A percentile compares a stretch with the other conserved stretches of the same genome.
These are phyloP conservation scores for Botrytis squamosa DNA, from an alignment of 2,329 filamentous ascomycete species.

Conservation along the genomic window DNA sequence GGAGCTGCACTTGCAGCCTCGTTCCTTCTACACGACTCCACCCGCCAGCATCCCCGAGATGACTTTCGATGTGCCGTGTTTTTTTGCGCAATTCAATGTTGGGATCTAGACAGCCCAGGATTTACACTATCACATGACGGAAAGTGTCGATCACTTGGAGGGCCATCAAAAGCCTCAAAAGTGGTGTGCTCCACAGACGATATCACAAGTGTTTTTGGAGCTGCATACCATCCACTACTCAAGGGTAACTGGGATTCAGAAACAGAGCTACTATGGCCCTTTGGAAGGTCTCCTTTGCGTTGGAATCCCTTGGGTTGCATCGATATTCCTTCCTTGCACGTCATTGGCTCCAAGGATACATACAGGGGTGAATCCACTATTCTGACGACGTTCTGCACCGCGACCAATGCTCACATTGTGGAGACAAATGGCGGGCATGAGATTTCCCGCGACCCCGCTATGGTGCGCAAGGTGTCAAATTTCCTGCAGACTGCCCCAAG, in stretches of 20 bases:
- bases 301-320: not conserved
- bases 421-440: not conserved
- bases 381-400: not conserved
- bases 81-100: not conserved
- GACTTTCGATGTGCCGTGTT: not conserved
- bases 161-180: not conserved
- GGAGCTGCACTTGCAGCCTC: conserved; percentile 46
- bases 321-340: not conserved
- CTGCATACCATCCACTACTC: not conserved
- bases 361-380: not conserved
- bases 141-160: not conserved
- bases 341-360: not conserved
- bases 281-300: not conserved
- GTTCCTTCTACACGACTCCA: not conserved
- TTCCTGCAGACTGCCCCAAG: not conserved
- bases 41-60: not conserved
- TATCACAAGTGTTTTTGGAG: not conserved
- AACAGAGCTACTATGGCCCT: not conserved
- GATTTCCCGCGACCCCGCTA: not conserved
- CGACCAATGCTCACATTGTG: not conserved
- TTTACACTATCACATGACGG: not conserved
- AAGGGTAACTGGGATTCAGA: not conserved
- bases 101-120: not conserved
- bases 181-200: not conserved
- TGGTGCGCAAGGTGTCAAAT: not conserved